Base-by-base conservation (phyloP, 495 filamentous ascomycete species). In the Sporormia fimetaria region DNA sequence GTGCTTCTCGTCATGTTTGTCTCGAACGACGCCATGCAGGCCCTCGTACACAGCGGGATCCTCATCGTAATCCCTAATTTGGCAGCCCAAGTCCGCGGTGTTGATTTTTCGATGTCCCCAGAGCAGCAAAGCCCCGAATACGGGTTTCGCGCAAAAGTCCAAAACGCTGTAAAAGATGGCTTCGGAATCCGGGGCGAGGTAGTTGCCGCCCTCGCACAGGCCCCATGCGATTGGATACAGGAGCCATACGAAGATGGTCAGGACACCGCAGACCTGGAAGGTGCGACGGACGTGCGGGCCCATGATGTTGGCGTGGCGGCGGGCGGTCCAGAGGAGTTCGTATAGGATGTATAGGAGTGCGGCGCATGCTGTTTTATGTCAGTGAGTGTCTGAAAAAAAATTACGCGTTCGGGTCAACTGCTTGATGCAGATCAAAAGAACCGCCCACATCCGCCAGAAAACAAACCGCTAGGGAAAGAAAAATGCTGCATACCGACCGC, bases 141-240 rank as follows among this genome's bases (percentile, higher is more conserved):
- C 54, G 1, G 73, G 76, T 39, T 78, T 72, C 4, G 74, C 57
- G 10, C 80, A 39, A 5, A 82, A 48, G 48, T 85, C 77, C 10
- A 85, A 57, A 14, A 78, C 62, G 21, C 77, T 76, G 47, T 83
- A 84, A 59, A 85, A 84, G 40, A 81, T 58, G n/a, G 69, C 66
- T 46, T 75, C 75, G 2, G 67, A 70, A 41, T 79, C 77, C 0
- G 76, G 69, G 1, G 70, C 54, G 40, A 83, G 78, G 40, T 69
- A 57, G 53, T 83, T 83, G 3, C 76, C 76, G 21, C 78, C 80
- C 44, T 84, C 80, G 26, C 60, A 65, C 7, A 83, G 47, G 39
- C 76, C 81, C 69, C 73, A 84, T 8, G 68, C 69, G 40, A 84
- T 68, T 3, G 80, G 78, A 57, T 83, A 84, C n/a, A 82, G 56